A percentile compares a stretch with the other conserved stretches of the same genome.
phyloP scores from a whole-genome alignment of 2,329 filamentous ascomycete species.

The Nannizzia gypsea region DNA sequence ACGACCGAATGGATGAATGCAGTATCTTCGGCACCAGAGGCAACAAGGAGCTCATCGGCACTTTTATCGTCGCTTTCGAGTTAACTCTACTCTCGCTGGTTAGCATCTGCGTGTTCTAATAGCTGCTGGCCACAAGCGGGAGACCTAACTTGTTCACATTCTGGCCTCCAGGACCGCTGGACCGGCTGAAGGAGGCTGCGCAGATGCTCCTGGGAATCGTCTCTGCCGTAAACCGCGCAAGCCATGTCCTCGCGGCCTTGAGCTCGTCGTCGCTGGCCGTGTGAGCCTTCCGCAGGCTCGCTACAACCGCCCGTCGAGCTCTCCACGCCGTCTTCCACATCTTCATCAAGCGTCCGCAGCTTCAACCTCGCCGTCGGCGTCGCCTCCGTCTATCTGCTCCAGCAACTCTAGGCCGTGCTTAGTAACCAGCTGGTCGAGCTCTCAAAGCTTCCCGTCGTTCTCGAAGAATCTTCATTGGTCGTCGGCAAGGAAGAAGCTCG shows the following conservation, averaged over 20 bases:
- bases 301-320: too few species aligned
- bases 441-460: neutral
- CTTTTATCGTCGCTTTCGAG: constrained; percentile 53
- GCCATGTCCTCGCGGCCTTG: constrained; percentile 32
- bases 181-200: constrained; percentile 50
- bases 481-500: neutral
- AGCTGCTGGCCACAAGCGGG: neutral
- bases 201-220: constrained; percentile 46
- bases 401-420: neutral
- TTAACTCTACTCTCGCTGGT: constrained; percentile 41
- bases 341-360: neutral
- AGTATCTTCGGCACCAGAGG: constrained; percentile 44
- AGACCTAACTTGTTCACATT: constrained; percentile 53
- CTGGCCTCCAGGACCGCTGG: constrained; percentile 54
- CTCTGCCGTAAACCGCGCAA: constrained; percentile 41
- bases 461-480: neutral
- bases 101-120: neutral
- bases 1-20: constrained; percentile 40
- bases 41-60: constrained; percentile 43
- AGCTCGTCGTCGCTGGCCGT: neutral
- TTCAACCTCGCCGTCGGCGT: neutral
- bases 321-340: neutral
- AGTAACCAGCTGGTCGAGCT: neutral
- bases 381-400: neutral
- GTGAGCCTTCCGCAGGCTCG: neutral